Conservation (phyloP, 1,139 yeast species). For the Sugiyamaella pinicola region DNA sequence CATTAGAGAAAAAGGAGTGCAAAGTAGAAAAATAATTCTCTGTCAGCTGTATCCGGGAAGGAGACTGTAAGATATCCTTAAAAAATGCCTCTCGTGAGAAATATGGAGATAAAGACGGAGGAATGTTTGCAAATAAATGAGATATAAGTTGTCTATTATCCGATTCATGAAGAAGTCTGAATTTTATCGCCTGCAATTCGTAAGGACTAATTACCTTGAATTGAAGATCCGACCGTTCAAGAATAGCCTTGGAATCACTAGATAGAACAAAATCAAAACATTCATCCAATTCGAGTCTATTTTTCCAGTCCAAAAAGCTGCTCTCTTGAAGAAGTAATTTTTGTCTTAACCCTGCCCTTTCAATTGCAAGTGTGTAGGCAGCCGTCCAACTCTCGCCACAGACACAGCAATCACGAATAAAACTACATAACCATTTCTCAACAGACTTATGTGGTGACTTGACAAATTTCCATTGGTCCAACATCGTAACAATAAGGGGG, state of each 20-base stretch:
- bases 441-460: slow-evolving; percentile 38
- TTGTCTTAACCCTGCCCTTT: slow-evolving; percentile 13
- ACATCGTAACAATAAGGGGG: slow-evolving; percentile 64
- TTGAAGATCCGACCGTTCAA: slow-evolving; percentile 31
- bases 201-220: slow-evolving; percentile 31
- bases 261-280: slow-evolving; percentile 36
- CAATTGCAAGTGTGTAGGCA: slow-evolving; percentile 19
- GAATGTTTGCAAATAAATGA: slow-evolving; percentile 25
- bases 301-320: slow-evolving; percentile 12
- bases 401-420: slow-evolving; percentile 41
- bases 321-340: slow-evolving; percentile 4
- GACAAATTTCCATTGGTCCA: slow-evolving; percentile 75
- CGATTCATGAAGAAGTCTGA: slow-evolving; percentile 13
- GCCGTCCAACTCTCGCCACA: slow-evolving; percentile 34
- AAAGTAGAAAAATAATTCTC: slow-evolving; percentile 19
- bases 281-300: slow-evolving; percentile 26
- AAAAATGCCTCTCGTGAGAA: slow-evolving; percentile 7
- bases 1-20: slow-evolving; percentile 1
- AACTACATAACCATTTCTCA: slow-evolving; percentile 54
- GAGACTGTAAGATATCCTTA: slow-evolving; percentile 5
- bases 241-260: slow-evolving; percentile 24
- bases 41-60: slow-evolving; percentile 7
- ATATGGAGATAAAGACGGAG: slow-evolving; percentile 26
- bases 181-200: slow-evolving; percentile 35
- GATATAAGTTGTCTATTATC: slow-evolving; percentile 20